Conservation (phyloP, 2,329 filamentous ascomycete genomes). For the Penicillium sp. region DNA sequence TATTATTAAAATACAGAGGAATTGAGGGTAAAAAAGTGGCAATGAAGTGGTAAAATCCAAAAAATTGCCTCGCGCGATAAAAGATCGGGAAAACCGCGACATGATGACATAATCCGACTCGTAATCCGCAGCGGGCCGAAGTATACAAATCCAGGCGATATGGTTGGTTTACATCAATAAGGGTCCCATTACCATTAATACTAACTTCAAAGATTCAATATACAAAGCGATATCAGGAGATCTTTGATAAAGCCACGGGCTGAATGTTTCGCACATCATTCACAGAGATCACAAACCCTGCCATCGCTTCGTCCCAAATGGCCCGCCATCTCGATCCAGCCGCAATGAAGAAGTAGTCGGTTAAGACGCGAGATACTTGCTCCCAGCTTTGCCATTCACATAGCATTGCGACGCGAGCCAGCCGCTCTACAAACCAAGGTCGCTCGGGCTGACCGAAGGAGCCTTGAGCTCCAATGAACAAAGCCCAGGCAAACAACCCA, state of each 20-base stretch:
- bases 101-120: conserved; percentile 13
- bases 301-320: conserved; percentile 34
- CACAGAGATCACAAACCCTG: conserved; percentile 18
- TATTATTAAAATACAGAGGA: neutral
- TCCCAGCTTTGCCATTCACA: conserved; percentile 33
- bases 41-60: conserved; percentile 4
- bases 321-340: conserved; percentile 23
- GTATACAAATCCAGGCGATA: neutral
- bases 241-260: neutral
- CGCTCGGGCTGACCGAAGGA: conserved; percentile 29
- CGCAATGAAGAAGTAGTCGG: conserved; percentile 31
- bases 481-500: conserved; percentile 32
- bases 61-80: conserved; percentile 17
- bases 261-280: conserved; percentile 10
- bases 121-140: neutral
- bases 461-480: conserved; percentile 36
- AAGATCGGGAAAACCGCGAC: conserved; percentile 17
- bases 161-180: neutral
- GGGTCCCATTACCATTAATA: neutral
- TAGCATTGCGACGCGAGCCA: conserved; percentile 25
- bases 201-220: neutral
- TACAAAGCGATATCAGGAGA: neutral
- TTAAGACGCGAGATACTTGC: conserved; percentile 27
- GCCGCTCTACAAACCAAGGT: conserved; percentile 32
- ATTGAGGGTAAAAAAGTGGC: neutral